These are phyloP conservation scores for Aspergillus sp. DNA, from an alignment of 2,329 filamentous ascomycete genomes.

Conservation along the genomic window DNA sequence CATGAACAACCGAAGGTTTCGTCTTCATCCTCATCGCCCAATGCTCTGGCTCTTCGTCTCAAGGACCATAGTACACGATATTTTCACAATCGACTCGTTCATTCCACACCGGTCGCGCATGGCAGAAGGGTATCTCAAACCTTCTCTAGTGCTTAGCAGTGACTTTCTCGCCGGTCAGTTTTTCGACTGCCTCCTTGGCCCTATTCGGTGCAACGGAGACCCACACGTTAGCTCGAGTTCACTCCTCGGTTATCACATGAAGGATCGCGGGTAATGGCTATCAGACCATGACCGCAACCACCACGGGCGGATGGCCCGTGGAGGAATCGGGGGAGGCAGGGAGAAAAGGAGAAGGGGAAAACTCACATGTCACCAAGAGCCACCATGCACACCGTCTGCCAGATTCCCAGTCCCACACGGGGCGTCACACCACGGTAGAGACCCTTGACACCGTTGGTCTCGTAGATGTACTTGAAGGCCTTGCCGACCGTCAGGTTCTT, in stretches of 20 bases:
- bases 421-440: slow-evolving; percentile 94
- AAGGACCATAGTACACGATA: not conserved
- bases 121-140: slow-evolving; percentile 40
- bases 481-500: slow-evolving; percentile 99
- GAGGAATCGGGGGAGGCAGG: not conserved
- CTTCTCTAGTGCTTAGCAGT: slow-evolving; percentile 63
- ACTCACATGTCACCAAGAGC: slow-evolving; percentile 95
- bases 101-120: slow-evolving; percentile 16
- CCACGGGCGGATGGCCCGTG: not conserved
- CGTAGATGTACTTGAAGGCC: slow-evolving; percentile 80
- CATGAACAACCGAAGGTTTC: too few relatives aligned
- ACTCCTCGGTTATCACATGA: slow-evolving; percentile 27
- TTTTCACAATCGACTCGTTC: not conserved
- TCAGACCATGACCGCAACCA: not conserved
- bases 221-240: slow-evolving; percentile 28
- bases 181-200: slow-evolving; percentile 65
- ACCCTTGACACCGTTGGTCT: slow-evolving; percentile 81
- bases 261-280: slow-evolving; percentile 10
- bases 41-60: not conserved
- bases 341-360: slow-evolving; percentile 2
- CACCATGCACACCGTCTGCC: slow-evolving; percentile 99
- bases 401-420: slow-evolving; percentile 90
- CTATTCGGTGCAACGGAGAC: slow-evolving; percentile 39
- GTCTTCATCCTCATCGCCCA: not conserved
- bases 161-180: slow-evolving; percentile 62